phyloP scores from a whole-genome alignment of 1,284 basidiomycete species.

The Ceratobasidium sp. region DNA sequence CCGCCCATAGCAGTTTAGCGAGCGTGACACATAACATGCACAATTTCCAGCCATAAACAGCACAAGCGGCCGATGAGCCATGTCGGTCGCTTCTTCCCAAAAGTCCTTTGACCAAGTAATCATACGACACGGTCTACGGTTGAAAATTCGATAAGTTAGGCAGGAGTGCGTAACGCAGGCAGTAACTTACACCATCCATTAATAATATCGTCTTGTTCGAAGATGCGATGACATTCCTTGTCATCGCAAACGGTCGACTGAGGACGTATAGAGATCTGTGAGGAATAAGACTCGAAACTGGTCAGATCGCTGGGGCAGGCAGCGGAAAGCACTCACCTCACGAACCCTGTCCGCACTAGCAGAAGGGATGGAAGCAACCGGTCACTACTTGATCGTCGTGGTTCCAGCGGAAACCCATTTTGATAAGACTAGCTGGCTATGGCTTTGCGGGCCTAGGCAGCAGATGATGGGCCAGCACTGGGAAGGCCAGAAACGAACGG shows the following conservation, averaged over 20 bases:
- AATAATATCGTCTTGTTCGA: conserved; percentile 89
- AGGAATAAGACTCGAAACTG: conserved; percentile 29
- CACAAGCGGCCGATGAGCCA: conserved; percentile 62
- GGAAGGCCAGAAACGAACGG: conserved; percentile 41
- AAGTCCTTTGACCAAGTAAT: conserved; percentile 96
- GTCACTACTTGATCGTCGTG: conserved; percentile 42
- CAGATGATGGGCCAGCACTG: conserved; percentile 40
- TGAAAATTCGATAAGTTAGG: background rate
- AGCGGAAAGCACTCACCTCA: conserved; percentile 36
- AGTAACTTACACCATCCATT: conserved; percentile 77
- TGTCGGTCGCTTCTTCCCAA: conserved; percentile 97
- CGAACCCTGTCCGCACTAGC: conserved; percentile 30
- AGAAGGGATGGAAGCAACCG: conserved; percentile 24
- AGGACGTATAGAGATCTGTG: conserved; percentile 56
- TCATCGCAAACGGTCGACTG: conserved; percentile 74
- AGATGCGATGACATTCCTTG: conserved; percentile 95
- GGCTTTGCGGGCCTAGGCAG: conserved; percentile 49
- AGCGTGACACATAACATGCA: no score
- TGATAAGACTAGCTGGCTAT: conserved; percentile 49
- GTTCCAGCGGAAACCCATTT: conserved; percentile 42
- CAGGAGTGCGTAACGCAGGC: conserved; percentile 21
- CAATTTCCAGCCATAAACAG: no score
- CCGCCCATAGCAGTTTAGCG: no score
- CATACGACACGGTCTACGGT: conserved; percentile 86
- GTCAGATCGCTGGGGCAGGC: background rate